phyloP scores from a whole-genome alignment of 148 eudicot genomes.

The Bassia scoparia region DNA sequence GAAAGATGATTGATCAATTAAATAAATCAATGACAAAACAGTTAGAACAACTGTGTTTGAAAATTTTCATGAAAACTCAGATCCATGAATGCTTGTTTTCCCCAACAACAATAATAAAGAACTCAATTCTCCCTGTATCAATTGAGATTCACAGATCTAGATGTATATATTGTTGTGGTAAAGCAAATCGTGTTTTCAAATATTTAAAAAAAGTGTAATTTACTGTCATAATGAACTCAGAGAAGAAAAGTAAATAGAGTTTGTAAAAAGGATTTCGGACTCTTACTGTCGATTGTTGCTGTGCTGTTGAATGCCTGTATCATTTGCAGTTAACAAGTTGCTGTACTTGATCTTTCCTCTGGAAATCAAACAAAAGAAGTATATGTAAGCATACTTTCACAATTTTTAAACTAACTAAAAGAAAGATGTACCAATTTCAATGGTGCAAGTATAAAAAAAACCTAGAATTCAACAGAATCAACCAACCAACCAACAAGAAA shows the following conservation, averaged over 20 bases:
- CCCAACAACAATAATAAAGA: neutral
- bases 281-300: conserved; percentile 32
- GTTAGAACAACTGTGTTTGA: conserved; percentile 7
- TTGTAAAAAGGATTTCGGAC: conserved; percentile 70
- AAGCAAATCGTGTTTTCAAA: conserved; percentile 10
- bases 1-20: conserved; percentile 14
- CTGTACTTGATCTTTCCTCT: conserved; percentile 42
- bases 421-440: no score
- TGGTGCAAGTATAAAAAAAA: no score
- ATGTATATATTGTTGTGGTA: neutral
- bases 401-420: neutral
- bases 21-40: conserved; percentile 24
- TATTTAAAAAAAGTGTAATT: conserved; percentile 14
- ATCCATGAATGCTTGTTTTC: neutral
- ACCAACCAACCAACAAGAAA: no score
- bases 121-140: neutral
- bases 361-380: conserved; percentile 11
- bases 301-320: conserved; percentile 28
- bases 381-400: neutral
- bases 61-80: neutral
- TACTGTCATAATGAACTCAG: conserved; percentile 36
- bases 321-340: conserved; percentile 29
- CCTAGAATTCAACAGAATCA: no score
- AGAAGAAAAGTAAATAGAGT: conserved; percentile 71
- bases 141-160: neutral